A percentile compares a stretch with the other conserved stretches of the same genome.
Evolutionary conservation across 2,329 filamentous ascomycete genomes (phyloP).

Genomic region (Cadophora malorum): DNA sequence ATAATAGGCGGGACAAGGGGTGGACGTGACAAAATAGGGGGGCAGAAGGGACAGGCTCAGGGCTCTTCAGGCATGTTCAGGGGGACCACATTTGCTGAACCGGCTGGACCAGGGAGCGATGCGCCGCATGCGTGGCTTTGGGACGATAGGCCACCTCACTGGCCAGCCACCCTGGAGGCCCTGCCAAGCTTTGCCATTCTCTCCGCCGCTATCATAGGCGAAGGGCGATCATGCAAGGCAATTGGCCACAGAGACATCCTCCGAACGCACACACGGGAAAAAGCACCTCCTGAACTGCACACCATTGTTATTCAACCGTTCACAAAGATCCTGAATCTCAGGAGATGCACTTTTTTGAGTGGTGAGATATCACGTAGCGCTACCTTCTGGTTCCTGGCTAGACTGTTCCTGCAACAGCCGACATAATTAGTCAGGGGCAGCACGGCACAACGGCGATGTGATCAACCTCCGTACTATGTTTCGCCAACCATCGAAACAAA

Average conservation of each 20-base stretch:
- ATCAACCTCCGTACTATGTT: conserved; percentile 26
- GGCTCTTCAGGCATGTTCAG: background rate
- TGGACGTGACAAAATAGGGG: background rate
- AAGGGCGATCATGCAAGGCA: conserved; percentile 22
- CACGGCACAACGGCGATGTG: background rate
- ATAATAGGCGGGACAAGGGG: conserved; percentile 13
- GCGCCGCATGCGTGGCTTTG: conserved; percentile 18
- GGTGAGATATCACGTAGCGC: background rate
- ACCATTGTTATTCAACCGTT: background rate
- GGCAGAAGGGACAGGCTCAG: background rate
- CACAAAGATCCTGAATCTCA: conserved; percentile 2
- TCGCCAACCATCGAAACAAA: conserved; percentile 36
- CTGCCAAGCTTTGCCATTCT: conserved; percentile 17
- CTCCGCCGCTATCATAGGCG: conserved; percentile 30
- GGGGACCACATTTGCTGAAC: background rate
- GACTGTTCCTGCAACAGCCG: background rate
- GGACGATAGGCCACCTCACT: conserved; percentile 21
- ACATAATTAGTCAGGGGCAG: conserved; percentile 29
- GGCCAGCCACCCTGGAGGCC: conserved; percentile 11
- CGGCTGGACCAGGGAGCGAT: conserved; percentile 16
- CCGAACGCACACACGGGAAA: conserved; percentile 18
- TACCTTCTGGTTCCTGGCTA: conserved; percentile 5
- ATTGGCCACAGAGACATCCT: conserved; percentile 24
- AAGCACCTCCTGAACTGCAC: conserved; percentile 5
- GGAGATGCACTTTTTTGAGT: background rate